Percentiles rank a stretch among this genome's conserved stretches.
Evolutionary conservation across 106 monocot genomes (phyloP).

Genomic region (Hemerocallis citrina): DNA sequence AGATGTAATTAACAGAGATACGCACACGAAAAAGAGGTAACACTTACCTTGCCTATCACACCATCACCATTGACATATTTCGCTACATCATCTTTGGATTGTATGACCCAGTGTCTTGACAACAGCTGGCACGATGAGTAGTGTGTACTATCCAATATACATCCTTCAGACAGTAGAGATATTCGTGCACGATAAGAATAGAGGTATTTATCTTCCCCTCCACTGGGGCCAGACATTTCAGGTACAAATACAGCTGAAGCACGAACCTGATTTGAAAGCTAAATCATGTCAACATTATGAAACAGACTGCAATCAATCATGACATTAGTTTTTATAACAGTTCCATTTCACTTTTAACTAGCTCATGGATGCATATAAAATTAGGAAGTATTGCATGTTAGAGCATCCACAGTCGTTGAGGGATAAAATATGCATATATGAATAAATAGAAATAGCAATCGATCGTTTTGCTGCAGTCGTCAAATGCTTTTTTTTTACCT

Average conservation of each 20-base stretch:
- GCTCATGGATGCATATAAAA: no score
- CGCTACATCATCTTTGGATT: conserved; percentile 33
- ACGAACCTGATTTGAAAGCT: conserved; percentile 34
- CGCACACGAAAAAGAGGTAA: background rate
- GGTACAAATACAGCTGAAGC: conserved; percentile 85
- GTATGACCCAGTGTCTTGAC: conserved; percentile 79
- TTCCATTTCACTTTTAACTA: no score
- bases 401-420: no score
- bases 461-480: no score
- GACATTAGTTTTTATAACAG: no score
- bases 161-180: conserved; percentile 61
- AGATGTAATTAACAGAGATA: background rate
- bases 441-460: no score
- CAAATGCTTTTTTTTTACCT: no score
- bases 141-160: conserved; percentile 49
- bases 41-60: conserved; percentile 73
- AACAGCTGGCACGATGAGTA: conserved; percentile 72
- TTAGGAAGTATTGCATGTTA: no score
- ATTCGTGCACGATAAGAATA: conserved; percentile 81
- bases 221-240: conserved; percentile 33
- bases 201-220: conserved; percentile 13
- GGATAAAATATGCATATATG: no score
- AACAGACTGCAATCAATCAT: background rate
- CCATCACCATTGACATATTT: conserved; percentile 51
- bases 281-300: background rate